Evolutionary conservation across 1,284 basidiomycete genomes (phyloP).

Genomic region (Austroboletus sp.): DNA sequence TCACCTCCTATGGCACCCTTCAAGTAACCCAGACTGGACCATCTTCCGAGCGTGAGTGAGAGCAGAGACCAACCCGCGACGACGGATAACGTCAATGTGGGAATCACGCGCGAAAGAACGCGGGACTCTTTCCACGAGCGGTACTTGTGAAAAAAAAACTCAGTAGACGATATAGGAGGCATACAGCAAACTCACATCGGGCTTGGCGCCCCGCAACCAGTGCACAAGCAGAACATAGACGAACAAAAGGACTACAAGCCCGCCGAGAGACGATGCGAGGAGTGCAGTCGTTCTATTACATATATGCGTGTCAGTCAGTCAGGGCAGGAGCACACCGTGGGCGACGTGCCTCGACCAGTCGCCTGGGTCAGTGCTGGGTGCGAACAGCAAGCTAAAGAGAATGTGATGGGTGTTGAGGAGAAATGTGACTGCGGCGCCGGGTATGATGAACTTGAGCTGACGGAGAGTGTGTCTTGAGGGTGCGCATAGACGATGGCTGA

Average conservation of each 20-base stretch:
- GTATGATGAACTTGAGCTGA: constrained; percentile 67
- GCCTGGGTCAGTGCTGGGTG: constrained; percentile 24
- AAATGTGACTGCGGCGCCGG: constrained; percentile 57
- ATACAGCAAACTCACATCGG: constrained; percentile 49
- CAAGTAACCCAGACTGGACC: constrained; percentile 57
- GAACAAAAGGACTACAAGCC: constrained; percentile 59
- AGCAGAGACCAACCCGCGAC: constrained; percentile 62
- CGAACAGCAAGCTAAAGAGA: constrained; percentile 40
- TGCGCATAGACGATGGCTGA: constrained; percentile 10
- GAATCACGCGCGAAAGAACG: constrained; percentile 52
- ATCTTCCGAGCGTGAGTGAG: constrained; percentile 54
- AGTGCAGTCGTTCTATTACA: constrained; percentile 44
- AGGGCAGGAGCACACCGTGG: background rate
- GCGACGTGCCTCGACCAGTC: constrained; percentile 49
- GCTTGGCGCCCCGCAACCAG: constrained; percentile 55
- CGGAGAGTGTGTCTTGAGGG: constrained; percentile 48
- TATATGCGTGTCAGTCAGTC: constrained; percentile 1
- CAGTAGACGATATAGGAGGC: background rate
- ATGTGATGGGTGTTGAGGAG: constrained; percentile 50
- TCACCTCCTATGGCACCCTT: constrained; percentile 58
- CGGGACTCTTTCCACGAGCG: constrained; percentile 57
- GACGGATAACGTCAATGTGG: constrained; percentile 59
- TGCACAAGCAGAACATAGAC: constrained; percentile 62
- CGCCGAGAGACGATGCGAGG: constrained; percentile 45
- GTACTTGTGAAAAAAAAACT: constrained; percentile 41